phyloP scores from a whole-genome alignment of 2,329 filamentous ascomycete species.

The Fusarium dlaminii region DNA sequence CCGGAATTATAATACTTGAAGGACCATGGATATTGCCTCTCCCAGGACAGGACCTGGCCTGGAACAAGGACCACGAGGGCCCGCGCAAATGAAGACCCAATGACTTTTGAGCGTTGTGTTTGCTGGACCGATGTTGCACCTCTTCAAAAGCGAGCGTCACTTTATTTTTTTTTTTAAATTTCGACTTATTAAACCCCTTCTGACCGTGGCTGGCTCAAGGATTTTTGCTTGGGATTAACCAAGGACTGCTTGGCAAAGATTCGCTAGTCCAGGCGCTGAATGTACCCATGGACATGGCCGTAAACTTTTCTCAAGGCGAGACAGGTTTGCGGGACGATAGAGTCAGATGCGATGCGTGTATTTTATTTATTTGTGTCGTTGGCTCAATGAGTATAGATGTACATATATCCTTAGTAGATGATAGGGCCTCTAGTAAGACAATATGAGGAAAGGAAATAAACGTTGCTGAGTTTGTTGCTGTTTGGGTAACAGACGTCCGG shows the following conservation, averaged over 20 bases:
- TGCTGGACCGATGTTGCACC: background rate
- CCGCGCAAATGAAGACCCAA: background rate
- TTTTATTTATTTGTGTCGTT: background rate
- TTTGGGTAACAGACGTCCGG: background rate
- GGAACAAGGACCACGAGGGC: background rate
- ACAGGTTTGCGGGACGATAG: background rate
- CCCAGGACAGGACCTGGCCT: conserved; percentile 1
- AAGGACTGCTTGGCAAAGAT: background rate
- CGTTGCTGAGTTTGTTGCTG: background rate
- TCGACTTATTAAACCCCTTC: background rate
- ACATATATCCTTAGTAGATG: background rate
- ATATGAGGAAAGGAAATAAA: background rate
- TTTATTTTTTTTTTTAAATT: background rate
- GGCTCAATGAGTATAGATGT: background rate
- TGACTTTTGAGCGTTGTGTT: background rate
- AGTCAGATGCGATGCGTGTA: background rate
- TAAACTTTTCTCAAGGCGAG: background rate
- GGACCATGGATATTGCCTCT: conserved; percentile 1
- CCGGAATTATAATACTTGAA: background rate
- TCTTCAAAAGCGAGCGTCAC: background rate
- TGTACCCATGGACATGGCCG: background rate
- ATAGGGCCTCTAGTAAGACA: background rate
- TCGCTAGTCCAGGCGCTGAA: background rate
- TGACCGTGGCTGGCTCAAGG: background rate
- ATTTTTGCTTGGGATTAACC: background rate